Evolutionary conservation across 371 early-diverging fungal genomes (phyloP), one percentile per base, ranked within the genome.

Genomic region (Mortierella sp.): DNA sequence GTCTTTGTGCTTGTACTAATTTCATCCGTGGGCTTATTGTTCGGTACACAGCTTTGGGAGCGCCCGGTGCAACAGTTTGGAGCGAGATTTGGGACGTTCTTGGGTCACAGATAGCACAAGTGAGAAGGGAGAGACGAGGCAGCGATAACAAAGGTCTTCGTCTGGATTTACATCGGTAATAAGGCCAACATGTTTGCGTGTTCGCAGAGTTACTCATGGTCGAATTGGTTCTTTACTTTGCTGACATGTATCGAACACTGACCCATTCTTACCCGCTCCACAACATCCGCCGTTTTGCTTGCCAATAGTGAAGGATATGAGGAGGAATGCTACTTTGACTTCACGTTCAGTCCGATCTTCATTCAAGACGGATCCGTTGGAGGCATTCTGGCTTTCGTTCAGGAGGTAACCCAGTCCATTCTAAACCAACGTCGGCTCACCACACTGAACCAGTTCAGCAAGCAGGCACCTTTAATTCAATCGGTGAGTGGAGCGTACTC

Each of bases 251-350:
- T 40, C 22, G 24, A 41, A 40, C 24, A 27, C n/a, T 34, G 47
- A 34, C 34, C 7, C 47, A 6, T 24, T 46, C 16, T 43, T 5
- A 9, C 16, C 44, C 5, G 4, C 16, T 19, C 22, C 48, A 24
- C 48, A 24, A 47, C 24, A 6, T 21, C 27, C 41, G 19, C 25
- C 25, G 13, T 25, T 19, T 14, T 21, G 16, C 41, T 27, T 21
- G 37, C 6, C 2, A 8, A 41, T 59, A 73, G 77, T 10, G 77
- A 58, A 34, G 70, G 77, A 22, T 77, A 70, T 29, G 66, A 69
- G 27, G 77, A 77, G 25, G 77, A 77, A 43, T 58, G 62, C 25
- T 77, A 70, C 41, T 77, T 77, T 25, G 70, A 70, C 34, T 77
- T 77, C 24, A 65, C 77, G 6, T 52, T 77, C 48, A 39, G 66